Evolutionary conservation across 305 asterid genomes (phyloP).

Genomic region (Fraxinus baroniana): DNA sequence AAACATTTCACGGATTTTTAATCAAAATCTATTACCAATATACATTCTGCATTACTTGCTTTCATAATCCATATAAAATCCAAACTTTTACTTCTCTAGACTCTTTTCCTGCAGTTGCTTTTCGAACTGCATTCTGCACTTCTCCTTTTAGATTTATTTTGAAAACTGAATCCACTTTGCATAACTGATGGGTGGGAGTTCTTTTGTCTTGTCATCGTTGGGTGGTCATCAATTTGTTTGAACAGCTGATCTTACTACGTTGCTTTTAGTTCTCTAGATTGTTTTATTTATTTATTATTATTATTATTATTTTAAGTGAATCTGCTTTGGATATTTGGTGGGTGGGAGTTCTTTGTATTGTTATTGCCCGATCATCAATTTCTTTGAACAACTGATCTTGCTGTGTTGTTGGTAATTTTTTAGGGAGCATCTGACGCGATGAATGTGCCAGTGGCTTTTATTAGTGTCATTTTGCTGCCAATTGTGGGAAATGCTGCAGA

Average conservation of each 20-base stretch:
- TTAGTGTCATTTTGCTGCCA: conserved; percentile 93
- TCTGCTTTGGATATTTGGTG: neutral
- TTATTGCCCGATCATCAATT: neutral
- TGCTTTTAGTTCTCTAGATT: neutral
- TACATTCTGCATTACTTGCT: neutral
- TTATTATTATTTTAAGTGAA: neutral
- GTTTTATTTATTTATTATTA: no score
- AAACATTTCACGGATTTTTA: neutral
- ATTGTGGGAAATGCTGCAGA: conserved; percentile 98
- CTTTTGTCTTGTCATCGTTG: neutral
- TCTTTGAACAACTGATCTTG: neutral
- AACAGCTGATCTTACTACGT: neutral
- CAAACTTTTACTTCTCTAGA: neutral
- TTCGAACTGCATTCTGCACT: neutral
- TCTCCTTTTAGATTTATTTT: neutral
- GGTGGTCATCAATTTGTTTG: neutral
- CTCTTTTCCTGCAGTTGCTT: neutral
- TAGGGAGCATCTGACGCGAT: conserved; percentile 95
- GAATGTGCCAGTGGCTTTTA: conserved; percentile 87
- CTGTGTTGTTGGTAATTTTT: conserved; percentile 17
- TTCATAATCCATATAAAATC: neutral
- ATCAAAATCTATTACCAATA: neutral
- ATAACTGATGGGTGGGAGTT: neutral
- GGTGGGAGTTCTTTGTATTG: neutral
- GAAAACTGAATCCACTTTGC: neutral